Evolutionary conservation across 495 filamentous ascomycete species (phyloP).

Genomic region (Aspergillus nidulans): DNA sequence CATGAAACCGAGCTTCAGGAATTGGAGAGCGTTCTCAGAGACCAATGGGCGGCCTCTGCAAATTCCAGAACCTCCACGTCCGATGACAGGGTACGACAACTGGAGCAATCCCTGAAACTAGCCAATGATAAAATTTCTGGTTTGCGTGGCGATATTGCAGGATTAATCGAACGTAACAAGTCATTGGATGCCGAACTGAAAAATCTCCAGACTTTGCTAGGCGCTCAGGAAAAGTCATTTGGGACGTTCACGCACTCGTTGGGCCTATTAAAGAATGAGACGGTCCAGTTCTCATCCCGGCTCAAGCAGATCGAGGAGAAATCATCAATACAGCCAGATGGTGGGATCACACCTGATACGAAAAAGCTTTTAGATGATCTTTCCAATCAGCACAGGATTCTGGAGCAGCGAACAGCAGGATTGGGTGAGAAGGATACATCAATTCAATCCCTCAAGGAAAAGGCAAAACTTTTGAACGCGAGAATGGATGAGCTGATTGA

Average conservation of each 20-base stretch:
- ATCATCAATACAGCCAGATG: background rate
- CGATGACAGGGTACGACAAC: background rate
- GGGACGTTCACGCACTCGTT: conserved; percentile 1
- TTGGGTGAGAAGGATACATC: background rate
- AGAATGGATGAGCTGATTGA: conserved; percentile 5
- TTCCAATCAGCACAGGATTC: background rate
- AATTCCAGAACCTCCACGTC: background rate
- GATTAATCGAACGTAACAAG: background rate
- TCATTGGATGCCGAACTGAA: background rate
- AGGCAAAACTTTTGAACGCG: background rate
- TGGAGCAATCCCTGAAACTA: conserved; percentile 4
- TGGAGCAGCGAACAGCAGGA: background rate
- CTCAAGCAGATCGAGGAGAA: background rate
- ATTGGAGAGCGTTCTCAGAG: conserved; percentile 12
- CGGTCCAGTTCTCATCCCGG: background rate
- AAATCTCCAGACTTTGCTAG: background rate
- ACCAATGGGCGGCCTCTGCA: background rate
- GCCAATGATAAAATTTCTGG: conserved; percentile 4
- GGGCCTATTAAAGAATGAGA: background rate
- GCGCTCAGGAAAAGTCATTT: background rate
- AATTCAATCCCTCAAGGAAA: background rate
- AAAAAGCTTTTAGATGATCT: background rate
- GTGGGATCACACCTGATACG: background rate
- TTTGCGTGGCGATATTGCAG: background rate
- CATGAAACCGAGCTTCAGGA: conserved; percentile 9